A percentile compares a stretch with the other conserved stretches of the same genome.
phyloP scores from a whole-genome alignment of 345 rosid genomes.

The Corchorus capsularis region DNA sequence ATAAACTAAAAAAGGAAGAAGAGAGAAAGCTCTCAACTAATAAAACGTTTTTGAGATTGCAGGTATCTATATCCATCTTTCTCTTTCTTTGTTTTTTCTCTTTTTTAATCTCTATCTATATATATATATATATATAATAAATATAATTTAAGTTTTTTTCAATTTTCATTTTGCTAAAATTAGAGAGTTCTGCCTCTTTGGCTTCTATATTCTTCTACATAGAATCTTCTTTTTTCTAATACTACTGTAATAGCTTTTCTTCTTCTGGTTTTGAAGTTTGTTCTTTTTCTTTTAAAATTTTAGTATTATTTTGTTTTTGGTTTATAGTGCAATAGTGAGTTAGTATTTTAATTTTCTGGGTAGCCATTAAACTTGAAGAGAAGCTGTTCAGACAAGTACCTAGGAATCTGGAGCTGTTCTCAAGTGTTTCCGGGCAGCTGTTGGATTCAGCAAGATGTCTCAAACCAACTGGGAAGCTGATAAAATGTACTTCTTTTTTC shows the following conservation, averaged over 20 bases:
- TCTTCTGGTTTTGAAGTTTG: not conserved
- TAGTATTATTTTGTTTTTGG: not conserved
- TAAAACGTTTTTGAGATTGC: conserved; percentile 26
- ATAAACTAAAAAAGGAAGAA: not conserved
- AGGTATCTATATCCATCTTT: conserved; percentile 26
- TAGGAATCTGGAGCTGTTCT: conserved; percentile 44
- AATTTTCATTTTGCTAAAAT: conserved; percentile 26
- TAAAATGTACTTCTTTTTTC: conserved; percentile 79
- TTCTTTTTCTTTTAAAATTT: not conserved
- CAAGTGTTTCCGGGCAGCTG: conserved; percentile 36
- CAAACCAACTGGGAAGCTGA: conserved; percentile 99
- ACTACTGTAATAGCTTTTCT: conserved; percentile 10
- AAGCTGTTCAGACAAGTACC: conserved; percentile 31
- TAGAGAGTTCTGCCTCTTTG: conserved; percentile 31
- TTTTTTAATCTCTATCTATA: not conserved
- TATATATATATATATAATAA: not conserved
- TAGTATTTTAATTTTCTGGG: conserved; percentile 25
- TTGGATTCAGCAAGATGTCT: conserved; percentile 52
- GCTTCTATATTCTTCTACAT: conserved; percentile 18
- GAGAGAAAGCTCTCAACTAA: conserved; percentile 7
- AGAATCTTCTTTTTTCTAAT: conserved; percentile 39
- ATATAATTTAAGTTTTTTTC: not conserved
- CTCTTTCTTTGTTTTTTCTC: conserved; percentile 3
- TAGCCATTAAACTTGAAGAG: conserved; percentile 34
- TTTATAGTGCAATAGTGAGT: not conserved